These are phyloP conservation scores for Pythium pyrilobum DNA, from an alignment of 352 stramenopile species.

Conservation along the genomic window DNA sequence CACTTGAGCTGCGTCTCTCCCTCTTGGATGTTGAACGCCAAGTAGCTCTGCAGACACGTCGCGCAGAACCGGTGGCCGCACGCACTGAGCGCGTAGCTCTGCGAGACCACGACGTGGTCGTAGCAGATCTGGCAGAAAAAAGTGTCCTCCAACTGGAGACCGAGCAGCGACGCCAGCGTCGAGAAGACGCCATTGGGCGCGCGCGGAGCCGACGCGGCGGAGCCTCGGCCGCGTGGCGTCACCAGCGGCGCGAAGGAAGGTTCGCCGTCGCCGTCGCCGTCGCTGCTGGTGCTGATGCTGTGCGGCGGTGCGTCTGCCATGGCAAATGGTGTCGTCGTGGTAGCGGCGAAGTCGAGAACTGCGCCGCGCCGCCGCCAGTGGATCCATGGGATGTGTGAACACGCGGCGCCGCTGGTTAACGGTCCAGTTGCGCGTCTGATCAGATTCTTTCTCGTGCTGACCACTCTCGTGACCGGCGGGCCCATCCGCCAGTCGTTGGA, in stretches of 20 bases:
- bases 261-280: too few relatives aligned
- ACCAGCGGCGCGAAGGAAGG: not conserved
- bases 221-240: not conserved
- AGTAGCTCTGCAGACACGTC: constrained; percentile 49
- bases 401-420: too few relatives aligned
- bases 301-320: too few relatives aligned
- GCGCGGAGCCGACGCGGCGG: not conserved
- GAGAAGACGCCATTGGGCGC: constrained; percentile 15
- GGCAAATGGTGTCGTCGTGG: not conserved
- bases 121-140: constrained; percentile 77
- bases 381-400: too few relatives aligned
- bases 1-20: constrained; percentile 61
- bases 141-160: constrained; percentile 58
- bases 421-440: too few relatives aligned
- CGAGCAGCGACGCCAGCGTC: constrained; percentile 47
- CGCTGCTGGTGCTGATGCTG: too few relatives aligned
- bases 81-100: constrained; percentile 27
- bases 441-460: too few relatives aligned
- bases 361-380: not conserved
- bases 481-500: not conserved
- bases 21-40: constrained; percentile 63
- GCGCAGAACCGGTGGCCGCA: constrained; percentile 62
- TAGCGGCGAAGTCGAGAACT: not conserved
- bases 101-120: constrained; percentile 35
- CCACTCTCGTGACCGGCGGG: not conserved